Conservation (phyloP, 371 early-diverging fungal species). For the Spiromyces aspiralis region DNA sequence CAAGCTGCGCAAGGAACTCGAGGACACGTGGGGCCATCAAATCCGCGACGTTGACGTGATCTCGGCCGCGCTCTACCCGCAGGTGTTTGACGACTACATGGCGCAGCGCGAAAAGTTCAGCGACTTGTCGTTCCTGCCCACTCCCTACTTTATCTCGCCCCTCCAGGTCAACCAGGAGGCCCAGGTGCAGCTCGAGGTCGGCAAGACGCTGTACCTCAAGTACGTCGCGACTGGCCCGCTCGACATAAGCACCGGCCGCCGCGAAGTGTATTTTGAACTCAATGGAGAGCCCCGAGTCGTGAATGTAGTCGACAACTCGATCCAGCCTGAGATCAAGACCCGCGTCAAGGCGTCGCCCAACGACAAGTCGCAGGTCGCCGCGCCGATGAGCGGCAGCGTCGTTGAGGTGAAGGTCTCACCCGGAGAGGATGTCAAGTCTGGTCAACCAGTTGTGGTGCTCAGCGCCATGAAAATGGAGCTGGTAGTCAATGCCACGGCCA, state of each 20-base stretch:
- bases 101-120: slow-evolving; percentile 54
- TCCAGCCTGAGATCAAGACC: slow-evolving; percentile 35
- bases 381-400: slow-evolving; percentile 92
- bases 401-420: slow-evolving; percentile 71
- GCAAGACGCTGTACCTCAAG: slow-evolving; percentile 80
- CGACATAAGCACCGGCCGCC: slow-evolving; percentile 48
- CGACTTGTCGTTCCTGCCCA: slow-evolving; percentile 72
- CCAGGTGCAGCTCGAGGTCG: slow-evolving; percentile 66
- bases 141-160: slow-evolving; percentile 75
- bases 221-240: slow-evolving; percentile 75
- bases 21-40: slow-evolving; percentile 53
- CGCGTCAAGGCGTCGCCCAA: slow-evolving; percentile 62
- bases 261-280: slow-evolving; percentile 89
- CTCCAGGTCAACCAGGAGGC: slow-evolving; percentile 77
- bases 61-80: slow-evolving; percentile 81
- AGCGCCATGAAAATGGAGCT: slow-evolving; percentile 98
- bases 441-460: slow-evolving; percentile 77
- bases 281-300: slow-evolving; percentile 89
- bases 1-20: slow-evolving; percentile 46
- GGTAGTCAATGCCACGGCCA: slow-evolving; percentile 63
- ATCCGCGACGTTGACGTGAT: slow-evolving; percentile 77
- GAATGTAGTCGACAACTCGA: slow-evolving; percentile 41
- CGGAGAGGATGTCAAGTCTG: slow-evolving; percentile 66
- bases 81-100: slow-evolving; percentile 82
- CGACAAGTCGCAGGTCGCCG: slow-evolving; percentile 71